phyloP scores from a whole-genome alignment of 2,329 filamentous ascomycete genomes.

The Cladosporium colombiae region DNA sequence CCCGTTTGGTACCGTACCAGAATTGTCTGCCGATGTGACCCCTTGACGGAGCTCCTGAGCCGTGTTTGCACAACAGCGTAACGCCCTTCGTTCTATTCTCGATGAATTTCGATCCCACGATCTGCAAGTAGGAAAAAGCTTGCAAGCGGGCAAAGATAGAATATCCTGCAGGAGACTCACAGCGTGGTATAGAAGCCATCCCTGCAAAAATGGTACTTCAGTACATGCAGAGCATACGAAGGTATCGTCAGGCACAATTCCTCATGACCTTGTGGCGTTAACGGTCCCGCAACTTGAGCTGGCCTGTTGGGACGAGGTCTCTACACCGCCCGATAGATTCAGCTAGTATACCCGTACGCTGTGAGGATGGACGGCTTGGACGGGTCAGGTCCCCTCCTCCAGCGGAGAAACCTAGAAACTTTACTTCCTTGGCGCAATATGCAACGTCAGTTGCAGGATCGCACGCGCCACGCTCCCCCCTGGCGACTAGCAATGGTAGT shows the following conservation, averaged over 20 bases:
- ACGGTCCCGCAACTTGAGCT: background rate
- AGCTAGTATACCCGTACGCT: background rate
- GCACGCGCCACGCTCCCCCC: slow-evolving; percentile 4
- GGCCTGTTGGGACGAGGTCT: background rate
- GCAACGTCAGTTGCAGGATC: slow-evolving; percentile 16
- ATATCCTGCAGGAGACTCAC: slow-evolving; percentile 5
- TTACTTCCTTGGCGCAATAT: slow-evolving; percentile 3
- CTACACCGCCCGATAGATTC: slow-evolving; percentile 13
- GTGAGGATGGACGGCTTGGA: background rate
- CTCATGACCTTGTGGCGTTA: background rate
- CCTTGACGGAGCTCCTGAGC: background rate
- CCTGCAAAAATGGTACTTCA: background rate
- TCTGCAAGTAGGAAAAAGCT: background rate
- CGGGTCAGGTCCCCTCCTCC: background rate
- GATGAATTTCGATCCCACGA: background rate
- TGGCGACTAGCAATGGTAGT: slow-evolving; percentile 1
- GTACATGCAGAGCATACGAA: slow-evolving; percentile 6
- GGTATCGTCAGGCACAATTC: background rate
- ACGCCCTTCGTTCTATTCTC: background rate
- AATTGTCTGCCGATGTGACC: background rate
- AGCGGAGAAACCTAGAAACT: background rate
- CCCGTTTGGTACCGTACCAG: slow-evolving; percentile 2
- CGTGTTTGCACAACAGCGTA: background rate
- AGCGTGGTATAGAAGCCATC: background rate
- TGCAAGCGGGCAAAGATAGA: background rate